Evolutionary conservation across 345 rosid species (phyloP).

Genomic region (Mercurialis annua): DNA sequence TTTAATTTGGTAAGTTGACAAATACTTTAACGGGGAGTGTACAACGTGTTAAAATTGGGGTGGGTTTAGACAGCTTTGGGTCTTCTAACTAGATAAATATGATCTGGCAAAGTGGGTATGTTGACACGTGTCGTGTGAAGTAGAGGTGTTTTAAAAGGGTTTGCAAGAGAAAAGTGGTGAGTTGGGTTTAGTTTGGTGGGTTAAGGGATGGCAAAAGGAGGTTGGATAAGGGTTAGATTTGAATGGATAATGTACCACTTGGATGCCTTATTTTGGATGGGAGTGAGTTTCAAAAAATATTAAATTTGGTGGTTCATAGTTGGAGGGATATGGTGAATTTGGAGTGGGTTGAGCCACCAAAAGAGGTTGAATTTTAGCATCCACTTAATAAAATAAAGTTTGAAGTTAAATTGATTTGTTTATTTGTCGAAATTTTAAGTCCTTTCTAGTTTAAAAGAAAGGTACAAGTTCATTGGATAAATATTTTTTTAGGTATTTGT

Average conservation of each 20-base stretch:
- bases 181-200: background rate
- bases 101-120: constrained; percentile 12
- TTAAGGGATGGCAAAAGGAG: background rate
- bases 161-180: background rate
- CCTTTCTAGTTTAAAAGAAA: background rate
- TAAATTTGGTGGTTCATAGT: constrained; percentile 9
- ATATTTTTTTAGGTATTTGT: constrained; percentile 1
- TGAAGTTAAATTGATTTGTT: background rate
- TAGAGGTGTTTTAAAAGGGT: background rate
- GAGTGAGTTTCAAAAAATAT: constrained; percentile 15
- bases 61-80: constrained; percentile 15
- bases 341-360: constrained; percentile 29
- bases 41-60: constrained; percentile 26
- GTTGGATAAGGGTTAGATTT: constrained; percentile 1
- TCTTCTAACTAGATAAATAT: background rate
- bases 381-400: background rate
- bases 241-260: background rate
- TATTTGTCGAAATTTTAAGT: constrained; percentile 3
- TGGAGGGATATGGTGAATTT: background rate
- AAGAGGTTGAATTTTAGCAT: constrained; percentile 9
- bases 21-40: constrained; percentile 22
- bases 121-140: constrained; percentile 1
- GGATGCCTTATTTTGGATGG: constrained; percentile 2
- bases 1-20: constrained; percentile 23
- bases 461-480: background rate